Conservation (phyloP, 495 filamentous ascomycete genomes). For the Cenococcum geophilum region DNA sequence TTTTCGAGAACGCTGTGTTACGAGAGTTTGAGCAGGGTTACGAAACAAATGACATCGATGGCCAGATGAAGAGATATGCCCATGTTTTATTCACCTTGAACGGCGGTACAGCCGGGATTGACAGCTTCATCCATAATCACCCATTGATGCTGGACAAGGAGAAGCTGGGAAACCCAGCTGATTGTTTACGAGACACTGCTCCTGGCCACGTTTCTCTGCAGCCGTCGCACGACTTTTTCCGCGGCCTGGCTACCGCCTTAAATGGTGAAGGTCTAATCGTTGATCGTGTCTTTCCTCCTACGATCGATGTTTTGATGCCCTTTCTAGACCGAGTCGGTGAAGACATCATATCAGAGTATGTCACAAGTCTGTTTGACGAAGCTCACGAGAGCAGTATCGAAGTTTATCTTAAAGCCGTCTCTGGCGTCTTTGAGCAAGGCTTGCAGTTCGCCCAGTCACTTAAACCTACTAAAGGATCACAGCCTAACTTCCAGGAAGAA, state of each 20-base stretch:
- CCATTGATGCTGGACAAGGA: constrained; percentile 69
- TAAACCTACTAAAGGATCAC: constrained; percentile 54
- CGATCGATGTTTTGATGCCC: constrained; percentile 61
- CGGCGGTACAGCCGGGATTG: constrained; percentile 68
- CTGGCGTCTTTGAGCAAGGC: constrained; percentile 79
- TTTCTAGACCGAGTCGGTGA: constrained; percentile 80
- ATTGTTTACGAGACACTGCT: constrained; percentile 61
- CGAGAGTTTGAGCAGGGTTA: constrained; percentile 87
- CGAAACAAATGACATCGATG: constrained; percentile 83
- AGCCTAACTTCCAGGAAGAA: constrained; percentile 50
- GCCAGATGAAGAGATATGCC: constrained; percentile 80
- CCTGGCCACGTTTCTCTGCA: constrained; percentile 61
- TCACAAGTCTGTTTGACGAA: constrained; percentile 83
- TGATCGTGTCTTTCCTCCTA: constrained; percentile 76
- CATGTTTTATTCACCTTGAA: constrained; percentile 78
- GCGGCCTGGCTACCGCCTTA: constrained; percentile 59
- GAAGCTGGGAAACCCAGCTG: constrained; percentile 67
- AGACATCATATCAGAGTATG: constrained; percentile 79
- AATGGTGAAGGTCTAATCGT: constrained; percentile 83
- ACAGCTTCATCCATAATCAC: constrained; percentile 83
- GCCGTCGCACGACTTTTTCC: constrained; percentile 77
- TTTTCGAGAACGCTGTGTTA: constrained; percentile 86
- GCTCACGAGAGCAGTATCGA: constrained; percentile 69
- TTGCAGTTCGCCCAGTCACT: constrained; percentile 67
- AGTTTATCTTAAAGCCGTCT: constrained; percentile 78